Base-by-base conservation (phyloP, 2,329 filamentous ascomycete genomes). In the Paecilomyces formosus region DNA sequence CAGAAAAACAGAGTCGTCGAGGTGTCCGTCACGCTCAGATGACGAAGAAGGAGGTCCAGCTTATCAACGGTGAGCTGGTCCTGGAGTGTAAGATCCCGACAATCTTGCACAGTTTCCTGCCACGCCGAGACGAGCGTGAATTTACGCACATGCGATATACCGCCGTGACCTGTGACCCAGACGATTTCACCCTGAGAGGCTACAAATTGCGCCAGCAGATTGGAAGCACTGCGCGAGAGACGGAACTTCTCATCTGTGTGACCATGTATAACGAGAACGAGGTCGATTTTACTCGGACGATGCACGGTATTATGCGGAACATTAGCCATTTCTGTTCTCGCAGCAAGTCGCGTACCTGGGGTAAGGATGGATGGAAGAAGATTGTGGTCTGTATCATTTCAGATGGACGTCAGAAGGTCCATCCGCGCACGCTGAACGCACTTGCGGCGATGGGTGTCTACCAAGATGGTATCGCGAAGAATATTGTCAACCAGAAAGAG, bases 261-360 rank as follows among this genome's bases (percentile, higher is more conserved):
- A 99, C 94, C 66, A 97, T 97, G 94, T 97, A 97, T 79, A 99
- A 99, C 75, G 94, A 99, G 76, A 90, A 97, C 75, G 94, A 97
- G 71, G 90, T 96, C 67, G 86, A 92, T 70, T 99, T 99, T 68
- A 97, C 94, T 6, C 86, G 94, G 53, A 99, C 94, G 0, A 97
- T 99, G 93, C 91, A 97, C 73, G 94, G 93, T 57, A 90, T 99
- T 58, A 96, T 99, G 90, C 92, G 95, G 74, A 99, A 99, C 72
- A 93, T 99, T 67, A 87, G 90, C 13, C 94, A 97, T 73, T 97
- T 99, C 76, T 99, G 94, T 79, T 91, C 88, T 21, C 87, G 94
- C 56, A 89, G 88, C 57, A 93, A 94, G 73, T 96, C 92, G 5
- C 85, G 94, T 60, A 97, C 92, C 0, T 99, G 94, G 94, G 95